Conservation (phyloP, 2,329 filamentous ascomycete genomes). For the Teratosphaeria viscida region DNA sequence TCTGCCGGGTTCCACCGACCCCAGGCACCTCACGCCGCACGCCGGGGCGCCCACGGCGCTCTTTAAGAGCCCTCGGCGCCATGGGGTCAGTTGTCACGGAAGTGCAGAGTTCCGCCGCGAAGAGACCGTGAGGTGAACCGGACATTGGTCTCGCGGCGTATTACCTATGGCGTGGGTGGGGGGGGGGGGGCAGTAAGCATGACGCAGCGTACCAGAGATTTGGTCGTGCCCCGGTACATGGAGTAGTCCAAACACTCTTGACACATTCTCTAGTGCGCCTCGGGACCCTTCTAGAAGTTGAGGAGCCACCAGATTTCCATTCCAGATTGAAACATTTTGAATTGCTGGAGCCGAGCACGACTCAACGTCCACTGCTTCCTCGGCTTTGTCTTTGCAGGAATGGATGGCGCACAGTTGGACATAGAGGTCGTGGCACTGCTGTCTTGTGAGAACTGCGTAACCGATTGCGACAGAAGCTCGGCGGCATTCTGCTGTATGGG, state of each 20-base stretch:
- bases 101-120: not conserved
- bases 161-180: not conserved
- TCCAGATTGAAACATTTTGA: no score
- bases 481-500: not conserved
- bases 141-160: not conserved
- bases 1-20: not conserved
- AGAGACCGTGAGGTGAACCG: not conserved
- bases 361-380: no score
- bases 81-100: not conserved
- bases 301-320: no score
- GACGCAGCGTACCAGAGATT: not conserved
- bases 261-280: not conserved
- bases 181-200: not conserved
- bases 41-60: not conserved
- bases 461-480: not conserved
- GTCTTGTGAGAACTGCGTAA: not conserved
- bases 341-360: no score
- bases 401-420: no score
- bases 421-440: no score
- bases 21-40: not conserved
- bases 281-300: no score
- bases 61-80: not conserved
- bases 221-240: not conserved
- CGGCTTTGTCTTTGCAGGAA: no score
- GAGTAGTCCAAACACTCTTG: not conserved